These are phyloP conservation scores for Tylopilus sp. DNA, from an alignment of 768 basidiomycete genomes.

Conservation along the genomic window DNA sequence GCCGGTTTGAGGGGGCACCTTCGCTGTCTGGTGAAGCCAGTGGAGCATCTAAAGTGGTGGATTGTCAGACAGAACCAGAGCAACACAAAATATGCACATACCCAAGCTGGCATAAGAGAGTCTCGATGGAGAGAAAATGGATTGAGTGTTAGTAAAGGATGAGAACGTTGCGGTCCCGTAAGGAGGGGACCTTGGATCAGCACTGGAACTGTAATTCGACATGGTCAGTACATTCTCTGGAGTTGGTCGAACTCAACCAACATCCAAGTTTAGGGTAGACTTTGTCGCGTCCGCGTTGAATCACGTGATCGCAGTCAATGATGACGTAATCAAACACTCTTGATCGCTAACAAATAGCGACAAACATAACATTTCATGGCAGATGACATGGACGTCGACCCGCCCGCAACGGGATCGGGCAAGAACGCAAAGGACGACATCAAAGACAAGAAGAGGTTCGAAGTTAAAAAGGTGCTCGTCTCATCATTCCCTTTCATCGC, in stretches of 20 bases:
- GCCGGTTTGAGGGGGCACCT: conserved; percentile 42
- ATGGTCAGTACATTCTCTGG: conserved; percentile 34
- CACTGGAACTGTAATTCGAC: conserved; percentile 35
- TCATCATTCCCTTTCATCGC: neutral
- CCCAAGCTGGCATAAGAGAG: conserved; percentile 56
- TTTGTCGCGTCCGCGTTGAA: conserved; percentile 34
- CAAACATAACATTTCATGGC: conserved; percentile 36
- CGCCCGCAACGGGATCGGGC: conserved; percentile 31
- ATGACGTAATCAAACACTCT: conserved; percentile 16
- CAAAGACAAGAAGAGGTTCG: conserved; percentile 84
- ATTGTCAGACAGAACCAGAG: conserved; percentile 2
- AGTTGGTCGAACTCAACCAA: conserved; percentile 23
- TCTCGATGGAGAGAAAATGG: conserved; percentile 58
- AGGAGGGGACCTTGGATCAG: conserved; percentile 58
- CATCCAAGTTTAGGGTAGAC: conserved; percentile 36
- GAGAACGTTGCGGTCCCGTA: conserved; percentile 60
- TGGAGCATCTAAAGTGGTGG: conserved; percentile 37
- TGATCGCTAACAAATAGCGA: neutral
- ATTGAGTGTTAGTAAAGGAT: conserved; percentile 47
- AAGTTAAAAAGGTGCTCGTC: conserved; percentile 90
- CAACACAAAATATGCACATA: conserved; percentile 26
- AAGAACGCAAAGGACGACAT: conserved; percentile 51
- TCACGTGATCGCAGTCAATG: conserved; percentile 31
- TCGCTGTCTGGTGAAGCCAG: conserved; percentile 46
- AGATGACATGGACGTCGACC: conserved; percentile 73